A percentile compares a stretch with the other conserved stretches of the same genome.
These are phyloP conservation scores for Lycium barbarum DNA, from an alignment of 257 asterid genomes.

Conservation along the genomic window DNA sequence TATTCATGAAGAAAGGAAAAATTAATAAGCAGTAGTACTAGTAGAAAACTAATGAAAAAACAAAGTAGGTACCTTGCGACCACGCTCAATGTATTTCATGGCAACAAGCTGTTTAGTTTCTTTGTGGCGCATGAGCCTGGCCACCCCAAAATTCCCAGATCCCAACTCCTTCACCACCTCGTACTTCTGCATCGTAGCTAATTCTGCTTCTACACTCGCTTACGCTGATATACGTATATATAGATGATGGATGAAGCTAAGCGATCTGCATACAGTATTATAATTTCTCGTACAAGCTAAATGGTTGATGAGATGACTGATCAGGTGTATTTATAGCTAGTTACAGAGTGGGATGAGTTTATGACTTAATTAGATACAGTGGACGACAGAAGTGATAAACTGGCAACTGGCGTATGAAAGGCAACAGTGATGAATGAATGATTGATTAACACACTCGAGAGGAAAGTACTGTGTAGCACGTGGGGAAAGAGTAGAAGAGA, in stretches of 20 bases:
- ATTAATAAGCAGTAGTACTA: no score
- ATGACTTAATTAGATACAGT: background rate
- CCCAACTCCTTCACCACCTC: constrained; percentile 69
- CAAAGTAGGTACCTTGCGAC: constrained; percentile 47
- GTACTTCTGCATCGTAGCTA: constrained; percentile 57
- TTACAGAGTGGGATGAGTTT: background rate
- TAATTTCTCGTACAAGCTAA: background rate
- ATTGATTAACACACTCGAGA: background rate
- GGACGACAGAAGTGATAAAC: background rate
- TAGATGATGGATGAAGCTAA: no score
- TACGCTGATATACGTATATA: no score
- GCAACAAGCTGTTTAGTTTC: constrained; percentile 74
- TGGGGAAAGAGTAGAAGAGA: background rate
- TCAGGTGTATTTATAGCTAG: constrained; percentile 4
- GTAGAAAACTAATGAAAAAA: no score
- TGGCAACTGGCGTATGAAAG: constrained; percentile 11
- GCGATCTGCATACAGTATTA: background rate
- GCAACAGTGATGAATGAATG: background rate
- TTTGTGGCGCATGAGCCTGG: constrained; percentile 64
- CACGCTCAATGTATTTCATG: constrained; percentile 69
- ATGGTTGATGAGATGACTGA: background rate
- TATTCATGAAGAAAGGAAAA: background rate
- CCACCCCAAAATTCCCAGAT: constrained; percentile 73
- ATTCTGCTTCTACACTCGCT: background rate
- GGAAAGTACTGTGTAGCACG: background rate